Base-by-base conservation (phyloP, 2,329 filamentous ascomycete species). In the Venturia oleaginea region DNA sequence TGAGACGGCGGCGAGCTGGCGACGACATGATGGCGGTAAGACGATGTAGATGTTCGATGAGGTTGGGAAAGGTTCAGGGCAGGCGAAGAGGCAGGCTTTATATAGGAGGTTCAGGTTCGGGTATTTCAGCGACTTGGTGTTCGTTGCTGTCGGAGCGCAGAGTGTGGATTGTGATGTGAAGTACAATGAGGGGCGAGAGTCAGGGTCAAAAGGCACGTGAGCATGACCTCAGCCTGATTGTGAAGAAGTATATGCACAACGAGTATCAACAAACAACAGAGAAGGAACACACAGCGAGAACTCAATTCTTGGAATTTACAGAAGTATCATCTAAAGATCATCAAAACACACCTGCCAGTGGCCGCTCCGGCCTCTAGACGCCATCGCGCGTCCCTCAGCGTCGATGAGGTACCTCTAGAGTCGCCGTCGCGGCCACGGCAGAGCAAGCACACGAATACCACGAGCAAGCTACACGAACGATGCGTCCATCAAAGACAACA, bases 1-100 rank as follows among this genome's bases (percentile, higher is more conserved):
- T 97, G 77, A 99, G 83, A 75, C 94, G 91, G 75, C 94, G 90
- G 75, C 94, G 89, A 70, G 94, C 94, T 70, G 93, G 90, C 68
- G 94, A 97, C 72, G 93, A 97, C 93, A 91, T 92, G 70, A 69
- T 79, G 63, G 22, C 17, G 43, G 22, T 7, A 27, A 62, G 30
- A 32, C 19, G 32, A 59, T 34, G 37, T 59, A n/a, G 51, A n/a
- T 64, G 24, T 43, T 27, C 19, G 46, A 27, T 37, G 17, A 38
- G 54, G 15, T 17, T 17, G 8, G 24, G 37, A 11, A 24, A 24
- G 51, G 19, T 57, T 11, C 51, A 34, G 27, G 27, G 51, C 34
- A 15, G 51, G 15, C 3, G 5, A 15, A 32, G 19, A 4, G 27
- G 30, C 15, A 34, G 19, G 30, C 19, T 22, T 57, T 34, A 11